Evolutionary conservation across 208 protist species (phyloP).

Genomic region (Acanthamoeba royreba): DNA sequence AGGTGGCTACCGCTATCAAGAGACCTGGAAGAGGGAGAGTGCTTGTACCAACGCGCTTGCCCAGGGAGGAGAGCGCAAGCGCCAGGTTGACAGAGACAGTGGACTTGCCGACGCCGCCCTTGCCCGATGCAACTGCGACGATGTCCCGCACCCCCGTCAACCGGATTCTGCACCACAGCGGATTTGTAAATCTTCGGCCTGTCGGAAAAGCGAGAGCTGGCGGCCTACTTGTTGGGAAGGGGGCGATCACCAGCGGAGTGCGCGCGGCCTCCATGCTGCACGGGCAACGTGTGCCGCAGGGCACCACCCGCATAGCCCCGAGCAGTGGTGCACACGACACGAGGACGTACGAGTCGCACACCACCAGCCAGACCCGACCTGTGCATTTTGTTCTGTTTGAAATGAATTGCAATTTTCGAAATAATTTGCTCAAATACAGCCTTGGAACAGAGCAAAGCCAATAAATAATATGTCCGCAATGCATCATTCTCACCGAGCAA

Average conservation of each 20-base stretch:
- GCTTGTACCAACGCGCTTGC: not conserved
- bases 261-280: not conserved
- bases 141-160: constrained; percentile 65
- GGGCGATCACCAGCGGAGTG: not conserved
- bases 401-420: too few species aligned
- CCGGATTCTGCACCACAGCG: not conserved
- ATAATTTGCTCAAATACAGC: too few species aligned
- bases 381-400: too few species aligned
- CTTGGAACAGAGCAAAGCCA: too few species aligned
- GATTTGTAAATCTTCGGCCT: not conserved
- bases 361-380: not conserved
- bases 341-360: too few species aligned
- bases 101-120: constrained; percentile 82
- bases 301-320: not conserved
- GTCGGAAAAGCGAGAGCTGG: not conserved
- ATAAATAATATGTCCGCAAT: too few species aligned
- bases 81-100: constrained; percentile 74
- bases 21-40: not conserved
- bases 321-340: too few species aligned
- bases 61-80: constrained; percentile 48
- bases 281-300: not conserved
- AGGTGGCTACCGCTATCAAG: too few species aligned
- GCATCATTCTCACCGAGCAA: too few species aligned
- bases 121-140: constrained; percentile 65
- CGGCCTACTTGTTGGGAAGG: not conserved